Evolutionary conservation across 257 asterid species (phyloP).

Genomic region (Scutellaria minor): DNA sequence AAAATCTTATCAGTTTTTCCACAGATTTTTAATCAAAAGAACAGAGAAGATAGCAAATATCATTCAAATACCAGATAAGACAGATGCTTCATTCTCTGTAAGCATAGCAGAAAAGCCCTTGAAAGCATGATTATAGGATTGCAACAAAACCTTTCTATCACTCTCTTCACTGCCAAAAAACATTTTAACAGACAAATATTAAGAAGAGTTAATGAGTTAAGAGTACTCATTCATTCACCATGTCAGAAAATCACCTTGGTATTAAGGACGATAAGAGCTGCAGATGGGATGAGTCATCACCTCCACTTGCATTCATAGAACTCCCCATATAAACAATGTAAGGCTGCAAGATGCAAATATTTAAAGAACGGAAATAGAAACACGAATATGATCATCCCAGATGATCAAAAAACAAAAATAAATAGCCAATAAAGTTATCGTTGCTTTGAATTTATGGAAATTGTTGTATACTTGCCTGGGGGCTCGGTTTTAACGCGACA

Average conservation of each 20-base stretch:
- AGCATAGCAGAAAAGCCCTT: slow-evolving; percentile 78
- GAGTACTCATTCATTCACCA: neutral
- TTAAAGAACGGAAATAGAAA: neutral
- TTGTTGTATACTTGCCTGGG: slow-evolving; percentile 40
- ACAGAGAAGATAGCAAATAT: neutral
- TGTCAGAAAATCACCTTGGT: slow-evolving; percentile 48
- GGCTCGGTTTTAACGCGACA: slow-evolving; percentile 37
- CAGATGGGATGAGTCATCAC: slow-evolving; percentile 43
- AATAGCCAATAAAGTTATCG: too few relatives aligned
- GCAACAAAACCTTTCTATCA: slow-evolving; percentile 42
- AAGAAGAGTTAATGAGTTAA: too few relatives aligned
- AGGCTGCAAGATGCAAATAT: slow-evolving; percentile 53
- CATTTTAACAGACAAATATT: slow-evolving; percentile 3
- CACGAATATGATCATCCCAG: neutral
- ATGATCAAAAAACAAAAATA: neutral
- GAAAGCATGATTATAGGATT: slow-evolving; percentile 61
- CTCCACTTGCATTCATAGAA: slow-evolving; percentile 40
- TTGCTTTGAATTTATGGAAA: neutral
- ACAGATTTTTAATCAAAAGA: too few relatives aligned
- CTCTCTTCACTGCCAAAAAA: slow-evolving; percentile 52
- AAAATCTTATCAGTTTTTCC: too few relatives aligned
- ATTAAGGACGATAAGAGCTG: slow-evolving; percentile 59
- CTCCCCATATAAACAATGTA: slow-evolving; percentile 81
- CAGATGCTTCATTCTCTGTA: slow-evolving; percentile 64
- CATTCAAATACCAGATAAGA: slow-evolving; percentile 51